Conservation (phyloP, 768 basidiomycete genomes). For the Paxillus involutus region DNA sequence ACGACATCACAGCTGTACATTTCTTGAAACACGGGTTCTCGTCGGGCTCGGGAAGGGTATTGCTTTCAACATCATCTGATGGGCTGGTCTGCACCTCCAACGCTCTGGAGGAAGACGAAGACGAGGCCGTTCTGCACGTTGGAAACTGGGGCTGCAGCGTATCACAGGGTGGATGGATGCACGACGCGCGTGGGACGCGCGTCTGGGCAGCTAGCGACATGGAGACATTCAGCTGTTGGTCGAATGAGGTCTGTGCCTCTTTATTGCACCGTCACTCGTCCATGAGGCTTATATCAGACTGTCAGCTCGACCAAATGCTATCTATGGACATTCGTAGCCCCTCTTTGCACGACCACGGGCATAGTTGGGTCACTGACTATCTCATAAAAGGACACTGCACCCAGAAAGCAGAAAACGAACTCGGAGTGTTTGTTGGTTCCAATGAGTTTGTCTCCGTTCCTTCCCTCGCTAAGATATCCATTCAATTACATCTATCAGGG, state of each 20-base stretch:
- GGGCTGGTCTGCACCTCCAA: slow-evolving; percentile 77
- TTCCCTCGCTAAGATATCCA: not conserved
- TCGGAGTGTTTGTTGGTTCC: slow-evolving; percentile 67
- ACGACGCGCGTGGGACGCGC: slow-evolving; percentile 31
- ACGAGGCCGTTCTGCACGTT: slow-evolving; percentile 78
- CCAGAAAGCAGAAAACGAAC: slow-evolving; percentile 16
- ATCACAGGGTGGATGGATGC: slow-evolving; percentile 73
- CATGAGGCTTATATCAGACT: not conserved
- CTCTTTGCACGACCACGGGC: slow-evolving; percentile 52
- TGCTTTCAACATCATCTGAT: slow-evolving; percentile 85
- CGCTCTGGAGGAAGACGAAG: slow-evolving; percentile 77
- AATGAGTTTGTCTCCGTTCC: slow-evolving; percentile 54
- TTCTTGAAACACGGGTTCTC: slow-evolving; percentile 39
- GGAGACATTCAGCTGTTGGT: slow-evolving; percentile 92
- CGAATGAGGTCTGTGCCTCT: slow-evolving; percentile 51
- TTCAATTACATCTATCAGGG: slow-evolving; percentile 35
- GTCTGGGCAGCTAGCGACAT: slow-evolving; percentile 93
- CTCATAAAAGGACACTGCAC: slow-evolving; percentile 52
- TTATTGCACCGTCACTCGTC: not conserved
- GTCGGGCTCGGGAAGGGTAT: slow-evolving; percentile 38
- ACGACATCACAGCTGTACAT: slow-evolving; percentile 81
- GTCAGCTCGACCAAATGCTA: slow-evolving; percentile 58
- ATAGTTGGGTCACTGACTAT: slow-evolving; percentile 81
- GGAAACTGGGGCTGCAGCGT: slow-evolving; percentile 87
- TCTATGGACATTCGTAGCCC: slow-evolving; percentile 65